Evolutionary conservation across 2,329 filamentous ascomycete genomes (phyloP).

Genomic region (Ramichloridium luteum): DNA sequence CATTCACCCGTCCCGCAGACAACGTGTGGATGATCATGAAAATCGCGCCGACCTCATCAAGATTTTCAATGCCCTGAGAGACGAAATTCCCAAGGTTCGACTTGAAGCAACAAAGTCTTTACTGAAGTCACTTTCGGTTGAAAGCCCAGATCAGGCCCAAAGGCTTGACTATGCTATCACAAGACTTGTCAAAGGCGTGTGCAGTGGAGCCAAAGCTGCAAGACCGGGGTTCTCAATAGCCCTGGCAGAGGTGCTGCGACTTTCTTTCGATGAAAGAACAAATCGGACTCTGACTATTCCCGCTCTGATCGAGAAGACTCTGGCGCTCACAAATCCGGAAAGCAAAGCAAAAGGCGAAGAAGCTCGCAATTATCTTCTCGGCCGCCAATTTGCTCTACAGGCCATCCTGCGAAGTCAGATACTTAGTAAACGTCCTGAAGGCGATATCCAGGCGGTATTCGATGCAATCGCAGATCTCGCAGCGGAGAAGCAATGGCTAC

Average conservation of each 20-base stretch:
- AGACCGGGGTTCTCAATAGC: conserved; percentile 82
- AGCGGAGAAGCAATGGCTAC: conserved; percentile 75
- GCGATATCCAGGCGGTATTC: conserved; percentile 55
- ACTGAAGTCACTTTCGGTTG: conserved; percentile 29
- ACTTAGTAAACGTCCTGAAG: conserved; percentile 43
- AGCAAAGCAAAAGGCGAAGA: conserved; percentile 54
- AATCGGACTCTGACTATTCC: conserved; percentile 5
- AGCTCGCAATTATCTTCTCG: conserved; percentile 73
- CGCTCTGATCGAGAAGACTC: conserved; percentile 39
- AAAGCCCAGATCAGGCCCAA: conserved; percentile 26
- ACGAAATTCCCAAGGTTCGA: conserved; percentile 33
- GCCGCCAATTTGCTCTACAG: conserved; percentile 75
- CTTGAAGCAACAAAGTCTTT: conserved; percentile 35
- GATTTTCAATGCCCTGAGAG: conserved; percentile 36
- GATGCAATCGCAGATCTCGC: conserved; percentile 61
- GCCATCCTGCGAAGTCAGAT: conserved; percentile 71
- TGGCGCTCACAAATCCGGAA: conserved; percentile 39
- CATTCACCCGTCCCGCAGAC: conserved; percentile 22
- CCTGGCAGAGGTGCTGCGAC: conserved; percentile 64
- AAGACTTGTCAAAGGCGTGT: conserved; percentile 68
- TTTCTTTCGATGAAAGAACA: conserved; percentile 39
- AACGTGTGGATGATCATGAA: conserved; percentile 26
- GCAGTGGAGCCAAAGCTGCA: conserved; percentile 79
- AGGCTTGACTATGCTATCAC: conserved; percentile 30
- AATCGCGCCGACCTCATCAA: conserved; percentile 32